Conservation (phyloP, 805 yeast genomes). For the Zygosaccharomyces rouxii region DNA sequence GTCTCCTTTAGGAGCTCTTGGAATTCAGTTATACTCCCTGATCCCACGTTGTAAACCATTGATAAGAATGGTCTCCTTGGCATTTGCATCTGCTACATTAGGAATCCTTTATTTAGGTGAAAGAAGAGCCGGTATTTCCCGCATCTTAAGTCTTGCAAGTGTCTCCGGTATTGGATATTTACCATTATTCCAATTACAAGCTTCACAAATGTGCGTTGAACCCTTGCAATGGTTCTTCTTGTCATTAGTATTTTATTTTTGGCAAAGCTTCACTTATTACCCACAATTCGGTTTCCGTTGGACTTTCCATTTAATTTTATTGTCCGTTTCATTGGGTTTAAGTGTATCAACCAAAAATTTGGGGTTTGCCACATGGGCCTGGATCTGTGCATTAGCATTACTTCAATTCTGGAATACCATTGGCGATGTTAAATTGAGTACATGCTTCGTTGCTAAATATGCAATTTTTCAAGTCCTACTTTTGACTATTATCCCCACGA, state of each 20-base stretch:
- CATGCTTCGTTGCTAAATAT: constrained; percentile 39
- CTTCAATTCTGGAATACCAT: constrained; percentile 60
- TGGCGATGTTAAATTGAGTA: constrained; percentile 59
- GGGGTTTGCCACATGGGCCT: constrained; percentile 61
- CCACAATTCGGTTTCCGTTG: constrained; percentile 47
- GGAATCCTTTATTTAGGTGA: constrained; percentile 18
- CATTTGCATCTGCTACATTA: constrained; percentile 13
- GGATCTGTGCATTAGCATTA: constrained; percentile 51
- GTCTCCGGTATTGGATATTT: constrained; percentile 17
- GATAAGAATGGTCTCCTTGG: constrained; percentile 17
- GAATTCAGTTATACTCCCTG: constrained; percentile 23
- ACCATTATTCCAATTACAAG: constrained; percentile 18
- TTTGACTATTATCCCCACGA: constrained; percentile 50
- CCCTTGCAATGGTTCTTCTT: constrained; percentile 43
- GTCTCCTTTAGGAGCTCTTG: constrained; percentile 21
- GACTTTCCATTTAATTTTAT: constrained; percentile 48
- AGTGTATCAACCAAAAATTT: constrained; percentile 62
- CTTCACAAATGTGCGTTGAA: constrained; percentile 31
- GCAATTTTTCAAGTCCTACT: constrained; percentile 38
- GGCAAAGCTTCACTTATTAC: constrained; percentile 46
- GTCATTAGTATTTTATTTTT: constrained; percentile 47
- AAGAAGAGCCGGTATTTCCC: constrained; percentile 36
- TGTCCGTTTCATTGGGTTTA: constrained; percentile 50
- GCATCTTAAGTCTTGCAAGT: constrained; percentile 40
- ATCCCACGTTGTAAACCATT: constrained; percentile 5